Conservation (phyloP, 2,329 filamentous ascomycete species). For the Fusarium sp. region DNA sequence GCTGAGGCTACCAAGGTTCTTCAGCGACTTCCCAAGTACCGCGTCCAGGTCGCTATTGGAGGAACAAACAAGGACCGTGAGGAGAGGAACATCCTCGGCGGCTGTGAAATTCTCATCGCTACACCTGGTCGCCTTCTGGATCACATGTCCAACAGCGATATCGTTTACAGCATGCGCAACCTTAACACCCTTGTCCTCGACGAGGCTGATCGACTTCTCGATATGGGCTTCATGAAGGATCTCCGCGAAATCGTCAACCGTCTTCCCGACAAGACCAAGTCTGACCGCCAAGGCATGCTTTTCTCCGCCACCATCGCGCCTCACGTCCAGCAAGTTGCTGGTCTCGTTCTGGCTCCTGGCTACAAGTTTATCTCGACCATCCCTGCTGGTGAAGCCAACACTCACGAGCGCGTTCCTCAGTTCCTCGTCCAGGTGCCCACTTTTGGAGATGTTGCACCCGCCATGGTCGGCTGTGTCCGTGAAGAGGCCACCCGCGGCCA, state of each 20-base stretch:
- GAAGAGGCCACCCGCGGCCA: conserved; percentile 58
- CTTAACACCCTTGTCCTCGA: conserved; percentile 86
- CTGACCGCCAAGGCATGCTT: conserved; percentile 78
- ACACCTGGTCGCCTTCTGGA: conserved; percentile 85
- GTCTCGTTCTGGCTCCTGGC: conserved; percentile 73
- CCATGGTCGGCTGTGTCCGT: conserved; percentile 68
- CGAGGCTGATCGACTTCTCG: conserved; percentile 84
- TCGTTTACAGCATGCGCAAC: conserved; percentile 73
- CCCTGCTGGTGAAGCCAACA: conserved; percentile 78
- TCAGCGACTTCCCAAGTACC: conserved; percentile 79
- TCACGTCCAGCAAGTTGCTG: conserved; percentile 82
- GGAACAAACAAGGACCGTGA: conserved; percentile 81
- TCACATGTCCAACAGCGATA: conserved; percentile 80
- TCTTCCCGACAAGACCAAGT: conserved; percentile 71
- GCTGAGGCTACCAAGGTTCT: conserved; percentile 79
- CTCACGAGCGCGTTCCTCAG: conserved; percentile 82
- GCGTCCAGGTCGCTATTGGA: conserved; percentile 83
- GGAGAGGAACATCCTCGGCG: conserved; percentile 76
- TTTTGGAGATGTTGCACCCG: conserved; percentile 75
- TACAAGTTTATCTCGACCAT: conserved; percentile 90
- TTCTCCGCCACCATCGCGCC: conserved; percentile 87
- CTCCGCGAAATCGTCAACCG: conserved; percentile 81
- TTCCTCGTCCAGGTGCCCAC: conserved; percentile 75
- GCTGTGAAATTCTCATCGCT: conserved; percentile 84
- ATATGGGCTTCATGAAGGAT: conserved; percentile 86